Evolutionary conservation across 495 filamentous ascomycete species (phyloP).

Genomic region (Hypoxylon rickii): DNA sequence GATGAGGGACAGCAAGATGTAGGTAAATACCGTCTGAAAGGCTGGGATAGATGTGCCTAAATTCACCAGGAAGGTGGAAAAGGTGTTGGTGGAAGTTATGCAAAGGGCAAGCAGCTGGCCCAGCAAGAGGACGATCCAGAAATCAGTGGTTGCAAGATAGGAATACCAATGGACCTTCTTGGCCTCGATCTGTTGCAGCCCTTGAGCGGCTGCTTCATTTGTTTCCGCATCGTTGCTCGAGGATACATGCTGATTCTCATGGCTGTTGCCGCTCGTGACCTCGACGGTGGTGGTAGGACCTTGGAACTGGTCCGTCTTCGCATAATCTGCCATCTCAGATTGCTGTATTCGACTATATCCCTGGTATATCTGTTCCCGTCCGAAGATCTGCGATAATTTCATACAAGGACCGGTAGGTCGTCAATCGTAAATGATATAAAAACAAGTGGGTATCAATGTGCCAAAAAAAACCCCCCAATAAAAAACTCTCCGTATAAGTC

Average conservation of each 20-base stretch:
- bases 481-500: constrained; percentile 52
- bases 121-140: constrained; percentile 79
- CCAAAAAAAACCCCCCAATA: no score
- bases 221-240: constrained; percentile 10
- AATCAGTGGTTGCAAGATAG: constrained; percentile 82
- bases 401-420: no score
- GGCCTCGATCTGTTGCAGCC: constrained; percentile 50
- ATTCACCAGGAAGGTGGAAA: constrained; percentile 72
- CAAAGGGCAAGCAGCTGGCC: constrained; percentile 88
- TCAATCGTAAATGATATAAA: no score
- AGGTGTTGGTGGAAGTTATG: constrained; percentile 88
- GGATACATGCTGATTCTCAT: constrained; percentile 7
- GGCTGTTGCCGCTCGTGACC: constrained; percentile 21
- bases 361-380: constrained; percentile 18
- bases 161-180: constrained; percentile 69
- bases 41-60: constrained; percentile 86
- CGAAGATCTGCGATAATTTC: no score
- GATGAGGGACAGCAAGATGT: constrained; percentile 78
- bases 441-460: constrained; percentile 8
- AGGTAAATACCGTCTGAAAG: constrained; percentile 95
- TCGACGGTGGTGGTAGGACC: constrained; percentile 30
- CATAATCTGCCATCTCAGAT: constrained; percentile 36
- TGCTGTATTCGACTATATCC: constrained; percentile 26
- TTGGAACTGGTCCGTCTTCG: constrained; percentile 24
- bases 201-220: constrained; percentile 39